A percentile compares a stretch with the other conserved stretches of the same genome.
Conservation (phyloP, 345 rosid genomes). For the Pistacia vera region DNA sequence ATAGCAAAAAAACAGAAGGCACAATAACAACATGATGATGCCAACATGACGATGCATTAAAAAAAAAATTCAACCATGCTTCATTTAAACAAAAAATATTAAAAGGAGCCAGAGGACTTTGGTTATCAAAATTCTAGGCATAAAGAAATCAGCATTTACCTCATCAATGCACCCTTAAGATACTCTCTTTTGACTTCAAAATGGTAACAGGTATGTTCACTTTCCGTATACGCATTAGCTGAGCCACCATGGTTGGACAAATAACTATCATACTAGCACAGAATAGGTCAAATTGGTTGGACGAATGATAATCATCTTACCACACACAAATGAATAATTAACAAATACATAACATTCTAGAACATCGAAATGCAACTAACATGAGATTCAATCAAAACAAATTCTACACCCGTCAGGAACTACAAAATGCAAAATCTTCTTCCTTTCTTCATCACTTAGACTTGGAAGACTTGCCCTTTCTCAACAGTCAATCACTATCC, state of each 20-base stretch:
- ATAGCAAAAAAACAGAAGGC: not conserved
- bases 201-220: conserved; percentile 96
- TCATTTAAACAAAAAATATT: no score
- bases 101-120: not conserved
- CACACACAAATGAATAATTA: not conserved
- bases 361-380: no score
- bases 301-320: conserved; percentile 8
- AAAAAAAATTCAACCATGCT: not conserved
- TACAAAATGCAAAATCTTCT: no score
- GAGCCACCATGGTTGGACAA: conserved; percentile 99
- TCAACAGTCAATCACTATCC: no score
- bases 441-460: no score
- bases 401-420: no score
- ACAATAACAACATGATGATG: not conserved
- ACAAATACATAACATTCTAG: no score
- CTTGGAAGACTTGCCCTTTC: no score
- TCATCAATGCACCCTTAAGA: conserved; percentile 82
- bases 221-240: conserved; percentile 94
- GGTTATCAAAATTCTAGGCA: conserved; percentile 7
- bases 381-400: no score
- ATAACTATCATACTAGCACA: conserved; percentile 95
- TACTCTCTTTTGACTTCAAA: conserved; percentile 91
- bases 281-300: conserved; percentile 45
- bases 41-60: not conserved
- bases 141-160: conserved; percentile 47